Percentiles rank a stretch among this genome's conserved stretches.
These are phyloP conservation scores for Aureobasidium sp. DNA, from an alignment of 2,329 filamentous ascomycete genomes.

Conservation along the genomic window DNA sequence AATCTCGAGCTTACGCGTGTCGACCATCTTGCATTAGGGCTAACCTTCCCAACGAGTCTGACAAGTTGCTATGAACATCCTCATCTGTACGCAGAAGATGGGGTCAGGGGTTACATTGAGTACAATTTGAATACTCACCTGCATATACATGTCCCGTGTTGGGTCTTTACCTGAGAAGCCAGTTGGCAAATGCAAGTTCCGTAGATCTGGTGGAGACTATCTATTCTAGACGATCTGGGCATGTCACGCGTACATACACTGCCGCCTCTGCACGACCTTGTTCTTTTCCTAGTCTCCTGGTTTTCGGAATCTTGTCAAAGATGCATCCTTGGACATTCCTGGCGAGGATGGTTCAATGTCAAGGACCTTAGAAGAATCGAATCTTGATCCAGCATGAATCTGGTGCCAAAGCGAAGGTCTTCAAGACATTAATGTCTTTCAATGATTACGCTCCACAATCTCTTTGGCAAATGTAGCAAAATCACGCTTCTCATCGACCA, in stretches of 20 bases:
- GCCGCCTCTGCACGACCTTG: background rate
- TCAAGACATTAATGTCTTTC: background rate
- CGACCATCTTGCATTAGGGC: background rate
- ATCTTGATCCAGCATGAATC: background rate
- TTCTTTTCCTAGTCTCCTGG: background rate
- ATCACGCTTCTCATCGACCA: conserved; percentile 60
- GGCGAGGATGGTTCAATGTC: background rate
- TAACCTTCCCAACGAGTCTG: background rate
- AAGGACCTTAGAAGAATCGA: background rate
- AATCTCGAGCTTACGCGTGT: background rate
- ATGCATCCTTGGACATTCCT: background rate
- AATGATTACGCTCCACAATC: conserved; percentile 39
- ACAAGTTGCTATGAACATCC: background rate
- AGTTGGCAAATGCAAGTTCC: background rate
- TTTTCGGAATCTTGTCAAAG: background rate
- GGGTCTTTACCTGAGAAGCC: background rate
- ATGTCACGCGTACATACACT: background rate
- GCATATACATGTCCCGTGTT: background rate
- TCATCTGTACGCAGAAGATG: background rate
- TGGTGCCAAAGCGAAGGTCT: background rate
- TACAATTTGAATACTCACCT: background rate
- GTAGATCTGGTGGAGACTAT: background rate
- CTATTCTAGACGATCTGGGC: background rate
- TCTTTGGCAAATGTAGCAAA: conserved; percentile 67
- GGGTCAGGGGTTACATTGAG: background rate